Conservation (phyloP, 225 moss, liverwort and hornwort genomes). For the Neckera pumila region DNA sequence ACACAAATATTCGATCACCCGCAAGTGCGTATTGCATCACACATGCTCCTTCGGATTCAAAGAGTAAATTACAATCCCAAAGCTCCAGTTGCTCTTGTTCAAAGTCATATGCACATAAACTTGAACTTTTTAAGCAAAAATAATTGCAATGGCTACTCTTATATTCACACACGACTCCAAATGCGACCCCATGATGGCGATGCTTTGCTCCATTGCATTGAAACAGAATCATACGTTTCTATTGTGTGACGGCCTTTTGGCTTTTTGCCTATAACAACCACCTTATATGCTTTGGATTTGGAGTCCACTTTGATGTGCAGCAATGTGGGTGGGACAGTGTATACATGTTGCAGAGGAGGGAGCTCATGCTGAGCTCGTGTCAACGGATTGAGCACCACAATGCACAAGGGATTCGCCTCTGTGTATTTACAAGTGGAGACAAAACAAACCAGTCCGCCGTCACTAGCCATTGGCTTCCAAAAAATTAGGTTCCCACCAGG, state of each 20-base stretch:
- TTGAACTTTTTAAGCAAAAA: not conserved
- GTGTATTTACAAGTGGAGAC: not conserved
- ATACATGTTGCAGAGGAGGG: not conserved
- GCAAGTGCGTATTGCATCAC: not conserved
- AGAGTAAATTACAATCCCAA: not conserved
- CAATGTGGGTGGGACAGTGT: not conserved
- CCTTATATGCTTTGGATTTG: not conserved
- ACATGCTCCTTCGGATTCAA: rapidly evolving
- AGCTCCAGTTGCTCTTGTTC: not conserved
- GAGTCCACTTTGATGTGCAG: not conserved
- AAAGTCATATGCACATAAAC: not conserved
- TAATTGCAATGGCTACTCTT: not conserved
- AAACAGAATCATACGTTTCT: not conserved
- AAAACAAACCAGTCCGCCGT: not conserved
- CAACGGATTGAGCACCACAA: not conserved
- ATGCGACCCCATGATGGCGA: rapidly evolving
- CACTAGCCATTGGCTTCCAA: not conserved
- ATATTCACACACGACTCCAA: not conserved
- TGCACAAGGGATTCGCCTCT: not conserved
- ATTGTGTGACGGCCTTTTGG: not conserved
- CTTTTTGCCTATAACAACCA: not conserved
- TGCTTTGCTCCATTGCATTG: rapidly evolving
- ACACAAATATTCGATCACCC: not conserved
- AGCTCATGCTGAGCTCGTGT: not conserved
- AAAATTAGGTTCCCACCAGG: too few species aligned